Evolutionary conservation across 371 early-diverging fungal species (phyloP), one percentile per base, ranked within the genome.

Genomic region (Syncephalis plumigaleata): DNA sequence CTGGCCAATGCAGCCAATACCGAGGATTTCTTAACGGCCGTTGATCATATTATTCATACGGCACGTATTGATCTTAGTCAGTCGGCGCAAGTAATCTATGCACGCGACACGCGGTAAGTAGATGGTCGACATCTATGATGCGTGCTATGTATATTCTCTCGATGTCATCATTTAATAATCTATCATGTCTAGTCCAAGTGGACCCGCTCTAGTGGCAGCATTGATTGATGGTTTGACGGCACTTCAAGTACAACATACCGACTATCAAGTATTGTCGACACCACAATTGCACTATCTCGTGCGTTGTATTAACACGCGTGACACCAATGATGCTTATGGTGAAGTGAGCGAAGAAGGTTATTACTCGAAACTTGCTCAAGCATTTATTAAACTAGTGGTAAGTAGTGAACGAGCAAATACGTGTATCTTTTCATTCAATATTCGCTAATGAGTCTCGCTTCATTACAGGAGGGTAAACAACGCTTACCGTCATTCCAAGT

Each of bases 261-360:
- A 96, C 60, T 85, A 73, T 58, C 98, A 95, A n/a, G 63, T 95
- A 26, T 67, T 83, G 49, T 94, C 95, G 36, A 98, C 99, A 2
- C 99, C 98, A 45, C 93, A 96, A 66, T 76, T 98, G 53, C 99
- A 98, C 59, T 97, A 90, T 53, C 68, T 92, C 49, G 87, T 87
- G 42, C 80, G 94, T 42, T 88, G 91, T 63, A 63, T 91, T 54
- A 77, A 77, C 57, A 87, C 94, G 9, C 65, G 62, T 20, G 73
- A 69, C 49, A 79, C 87, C 0, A 67, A 66, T 11, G 77, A 80
- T 50, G 66, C 84, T 2, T 97, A 95, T 60, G 96, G 96, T 44
- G 89, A 85, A 48, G 88, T 95, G 22, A 81, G 86, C 16, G 86
- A 77, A 44, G 79, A 82, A 45, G 95, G 93, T 15, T 97, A 97